Base-by-base conservation (phyloP, 2,329 filamentous ascomycete genomes). In the Paramyrothecium sp. region DNA sequence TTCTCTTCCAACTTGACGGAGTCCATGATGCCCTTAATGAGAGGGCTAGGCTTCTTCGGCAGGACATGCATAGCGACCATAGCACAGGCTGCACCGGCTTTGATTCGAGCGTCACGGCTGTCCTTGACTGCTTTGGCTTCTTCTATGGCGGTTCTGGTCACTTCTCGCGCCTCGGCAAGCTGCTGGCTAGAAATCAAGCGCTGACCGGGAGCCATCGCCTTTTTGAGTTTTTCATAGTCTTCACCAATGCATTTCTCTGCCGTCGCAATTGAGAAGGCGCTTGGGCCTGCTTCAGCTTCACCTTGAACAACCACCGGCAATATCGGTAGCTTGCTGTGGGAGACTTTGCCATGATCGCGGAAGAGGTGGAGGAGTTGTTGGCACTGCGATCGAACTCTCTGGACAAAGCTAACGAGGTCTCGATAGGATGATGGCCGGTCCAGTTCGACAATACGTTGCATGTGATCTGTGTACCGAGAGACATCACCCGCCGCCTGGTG, bases 21-120 rank as follows among this genome's bases (percentile, higher is more conserved):
- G 72, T 99, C 95, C 95, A 99, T 99, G 74, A 99, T 90, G 2
- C 88, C 91, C 75, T 97, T 97, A 76, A 99, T 99, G 13, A 97
- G 86, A 19, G 89, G 85, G 60, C 91, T 92, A 11, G 94, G 92
- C 71, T 96, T 98, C 83, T 97, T 98, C 0, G 96, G 94, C 11
- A 97, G 82, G 30, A 90, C 83, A 57, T 88, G 86, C 76, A 98
- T 88, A n/a, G 92, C 89, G 52, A 99, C 90, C 56, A 98, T 77
- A 12, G 93, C 93, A 61, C 91, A 92, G 12, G 94, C 92, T 20
- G 92, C 91, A 7, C 91, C 90, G 17, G 95, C 91, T 70, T 88
- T 89, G 71, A 99, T 89, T 41, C 95, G 89, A 54, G 92, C 79
- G 72, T 99, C 95, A 48, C 93, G 88, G 55, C 89, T 84, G 33